Percentiles rank a stretch among this genome's conserved stretches.
Evolutionary conservation across 257 asterid species (phyloP).

Genomic region (Ilex asprella): DNA sequence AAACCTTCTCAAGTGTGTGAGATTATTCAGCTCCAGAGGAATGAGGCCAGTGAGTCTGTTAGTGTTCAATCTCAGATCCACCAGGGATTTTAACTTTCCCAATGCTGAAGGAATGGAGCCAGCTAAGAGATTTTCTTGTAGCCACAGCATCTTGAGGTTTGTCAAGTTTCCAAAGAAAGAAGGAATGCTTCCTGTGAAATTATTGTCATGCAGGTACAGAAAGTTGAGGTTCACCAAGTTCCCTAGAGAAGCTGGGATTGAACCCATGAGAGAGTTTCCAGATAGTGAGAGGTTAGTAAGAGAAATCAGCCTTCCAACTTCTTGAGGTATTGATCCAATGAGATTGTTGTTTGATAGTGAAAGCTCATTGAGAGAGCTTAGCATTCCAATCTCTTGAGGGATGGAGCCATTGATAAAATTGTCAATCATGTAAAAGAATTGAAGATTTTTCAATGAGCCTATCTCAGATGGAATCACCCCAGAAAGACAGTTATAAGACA

Average conservation of each 20-base stretch:
- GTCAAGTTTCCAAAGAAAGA: not conserved
- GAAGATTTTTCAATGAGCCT: slow-evolving; percentile 15
- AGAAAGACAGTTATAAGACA: not conserved
- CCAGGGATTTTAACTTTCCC: too few species aligned
- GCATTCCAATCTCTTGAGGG: not conserved
- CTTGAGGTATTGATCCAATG: slow-evolving; percentile 8
- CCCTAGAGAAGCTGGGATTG: too few species aligned
- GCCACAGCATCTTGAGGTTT: too few species aligned
- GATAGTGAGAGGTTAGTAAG: too few species aligned
- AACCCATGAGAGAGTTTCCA: too few species aligned
- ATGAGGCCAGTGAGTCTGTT: too few species aligned
- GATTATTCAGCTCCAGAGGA: too few species aligned
- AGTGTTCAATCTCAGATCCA: too few species aligned
- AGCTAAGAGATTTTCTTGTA: too few species aligned
- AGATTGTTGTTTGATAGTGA: not conserved
- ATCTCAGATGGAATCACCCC: slow-evolving; percentile 14
- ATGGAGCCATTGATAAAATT: slow-evolving; percentile 11
- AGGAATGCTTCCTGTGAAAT: not conserved
- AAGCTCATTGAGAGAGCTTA: not conserved
- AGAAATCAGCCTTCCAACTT: slow-evolving; percentile 3
- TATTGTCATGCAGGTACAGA: too few species aligned
- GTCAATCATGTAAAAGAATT: not conserved
- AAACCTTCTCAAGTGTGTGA: not conserved
- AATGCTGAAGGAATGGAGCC: too few species aligned
- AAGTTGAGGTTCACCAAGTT: too few species aligned